These are phyloP conservation scores for Umbelopsis sp. DNA, from an alignment of 192 early-diverging fungal genomes.

Conservation along the genomic window DNA sequence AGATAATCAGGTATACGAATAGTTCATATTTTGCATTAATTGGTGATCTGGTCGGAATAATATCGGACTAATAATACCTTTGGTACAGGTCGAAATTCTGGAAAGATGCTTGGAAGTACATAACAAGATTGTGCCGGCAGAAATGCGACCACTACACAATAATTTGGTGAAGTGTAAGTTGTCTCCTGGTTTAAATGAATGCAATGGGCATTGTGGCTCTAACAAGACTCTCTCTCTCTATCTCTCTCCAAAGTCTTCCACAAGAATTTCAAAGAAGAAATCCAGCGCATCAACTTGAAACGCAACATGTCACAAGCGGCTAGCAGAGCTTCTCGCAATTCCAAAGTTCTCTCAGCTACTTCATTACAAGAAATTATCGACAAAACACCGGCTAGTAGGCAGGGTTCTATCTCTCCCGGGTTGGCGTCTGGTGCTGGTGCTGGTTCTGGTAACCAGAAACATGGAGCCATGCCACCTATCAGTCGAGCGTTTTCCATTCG, in stretches of 20 bases:
- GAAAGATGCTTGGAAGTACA: slow-evolving; percentile 64
- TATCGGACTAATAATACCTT: background rate
- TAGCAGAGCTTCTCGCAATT: slow-evolving; percentile 5
- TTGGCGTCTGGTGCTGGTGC: background rate
- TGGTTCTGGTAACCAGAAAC: background rate
- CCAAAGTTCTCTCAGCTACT: slow-evolving; percentile 9
- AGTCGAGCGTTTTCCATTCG: slow-evolving; percentile 39
- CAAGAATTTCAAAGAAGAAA: slow-evolving; percentile 71
- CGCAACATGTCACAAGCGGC: slow-evolving; percentile 1
- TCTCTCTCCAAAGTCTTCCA: slow-evolving; percentile 48
- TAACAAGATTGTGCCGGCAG: slow-evolving; percentile 54
- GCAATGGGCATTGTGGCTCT: background rate
- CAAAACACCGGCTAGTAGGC: background rate
- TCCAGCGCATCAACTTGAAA: slow-evolving; percentile 31
- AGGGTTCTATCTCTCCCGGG: background rate
- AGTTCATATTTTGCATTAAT: too few species aligned
- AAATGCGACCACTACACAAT: slow-evolving; percentile 75
- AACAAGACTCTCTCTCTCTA: background rate
- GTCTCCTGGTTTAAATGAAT: background rate
- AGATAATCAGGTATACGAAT: slow-evolving; percentile 60
- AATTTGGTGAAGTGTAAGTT: slow-evolving; percentile 55
- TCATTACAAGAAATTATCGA: slow-evolving; percentile 16
- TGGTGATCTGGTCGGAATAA: background rate
- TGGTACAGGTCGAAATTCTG: slow-evolving; percentile 56
- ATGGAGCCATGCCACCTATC: slow-evolving; percentile 26